Base-by-base conservation (phyloP, 345 rosid genomes). In the Moricandia arvensis region DNA sequence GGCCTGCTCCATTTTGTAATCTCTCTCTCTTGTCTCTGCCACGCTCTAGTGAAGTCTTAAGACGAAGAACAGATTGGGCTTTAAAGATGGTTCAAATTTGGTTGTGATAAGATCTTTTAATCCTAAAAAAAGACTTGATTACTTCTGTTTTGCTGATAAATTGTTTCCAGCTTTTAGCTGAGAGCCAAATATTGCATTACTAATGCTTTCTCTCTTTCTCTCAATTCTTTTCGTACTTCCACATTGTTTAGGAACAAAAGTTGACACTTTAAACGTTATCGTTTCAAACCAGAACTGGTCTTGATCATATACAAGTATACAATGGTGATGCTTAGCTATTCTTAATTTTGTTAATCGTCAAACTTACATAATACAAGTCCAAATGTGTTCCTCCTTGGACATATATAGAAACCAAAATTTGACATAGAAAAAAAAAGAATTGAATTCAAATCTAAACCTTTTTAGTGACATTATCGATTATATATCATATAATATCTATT, bases 1-100 rank as follows among this genome's bases (percentile, higher is more conserved):
- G 81, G 97, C 86, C 13, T 94, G 98, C 87, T 90, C 95, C 68
- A 85, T 91, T 71, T 87, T 94, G 94, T 94, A 87, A 89, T 49
- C 18, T 49, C 21, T 49, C 2, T 15, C 18, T 63, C 30, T 41
- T 63, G 6, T 57, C 77, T 38, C 71, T 21, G 16, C 27, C 64
- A 37, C 65, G 53, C 63, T 69, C 58, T 62, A 69, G 68, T 76
- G 59, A 76, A 41, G 8, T 17, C 59, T 69, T 76, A 49, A 47
- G 59, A 35, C 68, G 54, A 27, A 63, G 18, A 47, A 72, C 71
- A 41, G 58, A 57, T 74, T 65, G 71, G 11, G 64, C 64, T 55
- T n/a, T 54, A 24, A 75, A 68, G 16, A 13, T 55, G 49, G 53
- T 70, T 76, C 38, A 34, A 33, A 64, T 57, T 70, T 77, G 30